Evolutionary conservation across 345 rosid genomes (phyloP).

Genomic region (Rhodomyrtus tomentosa): DNA sequence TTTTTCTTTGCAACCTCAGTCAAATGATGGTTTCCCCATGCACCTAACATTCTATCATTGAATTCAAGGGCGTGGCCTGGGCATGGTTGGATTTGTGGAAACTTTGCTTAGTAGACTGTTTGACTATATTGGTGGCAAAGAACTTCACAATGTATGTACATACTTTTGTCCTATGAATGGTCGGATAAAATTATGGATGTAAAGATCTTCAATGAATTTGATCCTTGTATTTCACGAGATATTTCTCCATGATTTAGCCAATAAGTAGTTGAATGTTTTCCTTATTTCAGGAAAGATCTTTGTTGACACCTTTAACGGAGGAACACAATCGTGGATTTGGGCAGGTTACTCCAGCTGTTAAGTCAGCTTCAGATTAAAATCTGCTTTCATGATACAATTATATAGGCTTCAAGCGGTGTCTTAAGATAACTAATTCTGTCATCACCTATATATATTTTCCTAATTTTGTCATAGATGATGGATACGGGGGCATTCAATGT

Average conservation of each 20-base stretch:
- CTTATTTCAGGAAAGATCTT: slow-evolving; percentile 49
- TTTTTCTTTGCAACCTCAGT: background rate
- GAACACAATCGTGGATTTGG: slow-evolving; percentile 54
- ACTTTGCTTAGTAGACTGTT: slow-evolving; percentile 70
- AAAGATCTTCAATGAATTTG: background rate
- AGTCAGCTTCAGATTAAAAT: background rate
- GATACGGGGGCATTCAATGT: slow-evolving; percentile 69
- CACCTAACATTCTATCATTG: background rate
- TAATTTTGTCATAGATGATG: slow-evolving; percentile 42
- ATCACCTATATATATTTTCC: background rate
- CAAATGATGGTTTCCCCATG: background rate
- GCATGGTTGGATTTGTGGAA: slow-evolving; percentile 62
- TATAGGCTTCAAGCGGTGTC: background rate
- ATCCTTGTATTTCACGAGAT: background rate
- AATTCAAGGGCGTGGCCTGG: slow-evolving; percentile 81
- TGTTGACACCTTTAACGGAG: slow-evolving; percentile 36
- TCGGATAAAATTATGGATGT: background rate
- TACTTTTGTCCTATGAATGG: slow-evolving; percentile 5
- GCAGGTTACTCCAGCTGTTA: slow-evolving; percentile 43
- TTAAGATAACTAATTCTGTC: background rate
- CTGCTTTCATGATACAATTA: background rate
- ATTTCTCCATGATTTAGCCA: background rate
- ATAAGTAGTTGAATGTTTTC: background rate
- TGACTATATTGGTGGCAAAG: slow-evolving; percentile 86
- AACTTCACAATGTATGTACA: slow-evolving; percentile 39